A percentile compares a stretch with the other conserved stretches of the same genome.
phyloP scores from a whole-genome alignment of 345 rosid species.

The Salix udensis region DNA sequence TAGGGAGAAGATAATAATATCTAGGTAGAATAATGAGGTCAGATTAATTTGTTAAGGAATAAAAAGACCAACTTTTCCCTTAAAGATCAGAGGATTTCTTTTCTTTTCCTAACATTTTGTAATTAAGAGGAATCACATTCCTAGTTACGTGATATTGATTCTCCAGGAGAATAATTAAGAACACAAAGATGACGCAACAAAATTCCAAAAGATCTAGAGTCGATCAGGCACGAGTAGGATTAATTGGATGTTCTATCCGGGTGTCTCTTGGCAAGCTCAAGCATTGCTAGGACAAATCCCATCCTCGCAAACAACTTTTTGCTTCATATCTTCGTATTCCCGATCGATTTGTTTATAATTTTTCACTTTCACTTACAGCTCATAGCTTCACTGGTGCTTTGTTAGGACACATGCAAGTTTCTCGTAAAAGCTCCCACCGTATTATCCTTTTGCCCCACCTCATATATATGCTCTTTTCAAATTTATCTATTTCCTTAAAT shows the following conservation, averaged over 20 bases:
- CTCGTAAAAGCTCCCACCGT: slow-evolving; percentile 17
- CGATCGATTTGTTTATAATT: neutral
- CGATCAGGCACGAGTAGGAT: neutral
- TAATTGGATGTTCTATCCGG: neutral
- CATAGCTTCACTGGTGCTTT: slow-evolving; percentile 9
- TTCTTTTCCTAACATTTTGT: no score
- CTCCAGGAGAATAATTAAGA: no score
- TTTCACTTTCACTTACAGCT: slow-evolving; percentile 24
- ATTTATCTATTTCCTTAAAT: neutral
- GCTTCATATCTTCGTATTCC: neutral
- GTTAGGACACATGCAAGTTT: slow-evolving; percentile 11
- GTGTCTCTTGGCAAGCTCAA: neutral
- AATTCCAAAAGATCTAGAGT: no score
- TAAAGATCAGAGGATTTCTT: no score
- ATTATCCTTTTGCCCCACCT: slow-evolving; percentile 7
- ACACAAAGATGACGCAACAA: no score
- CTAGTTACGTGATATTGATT: no score
- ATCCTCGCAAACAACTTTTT: neutral
- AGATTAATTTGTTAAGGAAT: no score
- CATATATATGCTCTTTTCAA: neutral
- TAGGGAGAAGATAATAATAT: no score
- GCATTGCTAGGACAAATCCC: slow-evolving; percentile 1
- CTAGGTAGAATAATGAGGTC: no score
- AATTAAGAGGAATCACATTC: no score
- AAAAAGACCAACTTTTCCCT: no score